Percentiles rank a stretch among this genome's conserved stretches.
These are phyloP conservation scores for Aegilops longissima DNA, from an alignment of 176 grass and related monocot genomes.

Conservation along the genomic window DNA sequence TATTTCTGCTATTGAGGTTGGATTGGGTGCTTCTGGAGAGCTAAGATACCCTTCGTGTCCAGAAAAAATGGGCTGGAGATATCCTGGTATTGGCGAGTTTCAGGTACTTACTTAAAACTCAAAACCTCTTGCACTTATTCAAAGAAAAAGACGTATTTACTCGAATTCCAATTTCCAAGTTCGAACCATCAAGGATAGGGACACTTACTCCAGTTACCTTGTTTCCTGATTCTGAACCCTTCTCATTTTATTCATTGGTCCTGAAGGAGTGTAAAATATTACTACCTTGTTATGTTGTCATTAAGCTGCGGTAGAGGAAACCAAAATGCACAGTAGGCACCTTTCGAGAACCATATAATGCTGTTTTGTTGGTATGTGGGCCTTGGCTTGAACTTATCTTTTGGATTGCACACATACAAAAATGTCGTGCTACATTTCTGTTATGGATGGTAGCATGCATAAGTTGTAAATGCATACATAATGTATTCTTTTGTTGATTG, in stretches of 20 bases:
- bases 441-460: not conserved
- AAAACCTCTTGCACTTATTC: not conserved
- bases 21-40: slow-evolving; percentile 86
- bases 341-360: not conserved
- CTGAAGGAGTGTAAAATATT: slow-evolving; percentile 3
- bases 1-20: slow-evolving; percentile 85
- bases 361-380: not conserved
- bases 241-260: slow-evolving; percentile 16
- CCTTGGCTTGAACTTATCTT: slow-evolving; percentile 9
- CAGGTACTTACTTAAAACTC: slow-evolving; percentile 59
- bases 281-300: not conserved
- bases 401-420: not conserved
- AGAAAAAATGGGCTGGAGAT: slow-evolving; percentile 82
- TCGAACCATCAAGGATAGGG: not conserved
- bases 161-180: not conserved
- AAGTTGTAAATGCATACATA: not conserved
- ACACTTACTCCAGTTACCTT: not conserved
- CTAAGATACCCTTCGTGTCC: slow-evolving; percentile 84
- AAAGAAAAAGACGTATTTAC: slow-evolving; percentile 37
- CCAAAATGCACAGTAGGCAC: not conserved
- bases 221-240: not conserved
- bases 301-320: not conserved
- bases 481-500: slow-evolving; percentile 36
- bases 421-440: not conserved
- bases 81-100: slow-evolving; percentile 97